These are phyloP conservation scores for Kwoniella dejecticola DNA, from an alignment of 768 basidiomycete species.

Conservation along the genomic window DNA sequence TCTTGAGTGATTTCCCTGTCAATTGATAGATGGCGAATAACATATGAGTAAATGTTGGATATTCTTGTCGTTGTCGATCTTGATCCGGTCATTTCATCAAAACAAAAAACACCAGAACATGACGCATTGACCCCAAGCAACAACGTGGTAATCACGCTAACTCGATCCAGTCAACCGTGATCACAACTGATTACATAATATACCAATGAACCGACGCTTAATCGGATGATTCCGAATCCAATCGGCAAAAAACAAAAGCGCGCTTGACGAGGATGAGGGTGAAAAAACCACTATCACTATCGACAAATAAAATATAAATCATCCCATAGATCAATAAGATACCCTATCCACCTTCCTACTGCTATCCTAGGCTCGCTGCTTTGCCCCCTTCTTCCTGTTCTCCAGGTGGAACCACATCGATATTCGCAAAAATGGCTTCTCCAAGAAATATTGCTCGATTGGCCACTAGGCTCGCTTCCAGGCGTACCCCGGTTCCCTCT, in stretches of 20 bases:
- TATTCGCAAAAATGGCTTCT: conserved; percentile 16
- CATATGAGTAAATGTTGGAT: too few species aligned
- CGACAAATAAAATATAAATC: too few species aligned
- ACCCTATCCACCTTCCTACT: too few species aligned
- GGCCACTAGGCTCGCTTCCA: background rate
- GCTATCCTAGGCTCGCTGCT: too few species aligned
- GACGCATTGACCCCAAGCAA: conserved; percentile 4
- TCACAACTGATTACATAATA: background rate
- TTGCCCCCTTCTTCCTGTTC: too few species aligned
- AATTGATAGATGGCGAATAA: too few species aligned
- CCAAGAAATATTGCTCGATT: conserved; percentile 11
- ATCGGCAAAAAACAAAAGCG: background rate
- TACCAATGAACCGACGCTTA: background rate
- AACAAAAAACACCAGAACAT: conserved; percentile 4
- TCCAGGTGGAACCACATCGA: too few species aligned
- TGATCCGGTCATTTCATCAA: background rate
- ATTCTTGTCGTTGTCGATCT: background rate
- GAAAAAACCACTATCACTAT: background rate
- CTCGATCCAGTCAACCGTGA: background rate
- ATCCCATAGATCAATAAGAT: too few species aligned
- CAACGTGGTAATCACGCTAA: background rate
- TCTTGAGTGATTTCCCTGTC: too few species aligned
- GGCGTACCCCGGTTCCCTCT: conserved; percentile 1
- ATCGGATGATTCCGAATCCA: too few species aligned
- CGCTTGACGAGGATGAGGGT: background rate